A percentile compares a stretch with the other conserved stretches of the same genome.
Conservation (phyloP, 2,329 filamentous ascomycete species). For the Penicillium sp. region DNA sequence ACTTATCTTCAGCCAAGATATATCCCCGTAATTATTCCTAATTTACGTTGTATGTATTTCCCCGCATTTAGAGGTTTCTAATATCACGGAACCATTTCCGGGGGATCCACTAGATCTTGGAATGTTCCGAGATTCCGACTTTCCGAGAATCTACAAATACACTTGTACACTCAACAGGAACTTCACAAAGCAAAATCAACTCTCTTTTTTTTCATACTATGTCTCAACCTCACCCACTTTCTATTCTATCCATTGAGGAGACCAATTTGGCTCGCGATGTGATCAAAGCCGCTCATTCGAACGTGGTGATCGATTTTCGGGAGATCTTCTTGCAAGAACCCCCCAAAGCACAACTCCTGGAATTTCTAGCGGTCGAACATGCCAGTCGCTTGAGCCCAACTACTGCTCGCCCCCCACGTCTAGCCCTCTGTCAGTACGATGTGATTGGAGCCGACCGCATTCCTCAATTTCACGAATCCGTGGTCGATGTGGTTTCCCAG, state of each 20-base stretch:
- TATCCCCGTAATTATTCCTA: background rate
- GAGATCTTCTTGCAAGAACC: conserved; percentile 55
- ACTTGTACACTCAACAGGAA: background rate
- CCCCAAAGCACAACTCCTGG: conserved; percentile 48
- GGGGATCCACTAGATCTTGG: background rate
- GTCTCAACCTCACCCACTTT: conserved; percentile 36
- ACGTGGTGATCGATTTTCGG: conserved; percentile 44
- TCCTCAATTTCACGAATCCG: conserved; percentile 56
- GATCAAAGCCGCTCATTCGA: conserved; percentile 29
- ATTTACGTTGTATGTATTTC: background rate
- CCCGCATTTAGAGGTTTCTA: background rate
- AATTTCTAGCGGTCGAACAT: conserved; percentile 52
- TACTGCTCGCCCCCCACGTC: conserved; percentile 48
- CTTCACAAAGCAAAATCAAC: background rate
- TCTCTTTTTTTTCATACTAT: conserved; percentile 13
- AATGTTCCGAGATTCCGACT: conserved; percentile 1
- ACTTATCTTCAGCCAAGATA: too few species aligned
- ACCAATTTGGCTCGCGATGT: conserved; percentile 38
- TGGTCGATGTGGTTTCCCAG: conserved; percentile 49
- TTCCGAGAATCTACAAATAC: background rate
- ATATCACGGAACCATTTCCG: conserved; percentile 3
- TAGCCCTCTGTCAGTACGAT: conserved; percentile 58
- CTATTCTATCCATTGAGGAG: conserved; percentile 36
- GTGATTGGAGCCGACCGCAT: conserved; percentile 53
- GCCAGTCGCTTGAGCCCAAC: conserved; percentile 40